Conservation (phyloP, 108 stramenopile species). For the Fragilariopsis cylindrus region DNA sequence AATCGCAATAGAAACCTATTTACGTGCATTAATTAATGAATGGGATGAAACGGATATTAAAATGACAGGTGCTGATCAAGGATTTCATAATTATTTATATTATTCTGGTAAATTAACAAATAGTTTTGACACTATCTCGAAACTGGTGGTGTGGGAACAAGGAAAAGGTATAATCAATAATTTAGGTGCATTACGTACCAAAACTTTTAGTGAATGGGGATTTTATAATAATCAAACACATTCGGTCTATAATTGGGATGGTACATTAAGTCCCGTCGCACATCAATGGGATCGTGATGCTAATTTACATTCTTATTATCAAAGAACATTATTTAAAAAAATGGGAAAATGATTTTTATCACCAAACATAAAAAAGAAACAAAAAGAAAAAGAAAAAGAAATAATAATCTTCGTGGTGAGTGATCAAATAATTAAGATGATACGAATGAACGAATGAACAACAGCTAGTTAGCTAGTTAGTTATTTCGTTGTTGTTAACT, state of each 20-base stretch:
- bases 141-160: conserved; percentile 74
- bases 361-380: not conserved
- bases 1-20: conserved; percentile 77
- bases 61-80: conserved; percentile 84
- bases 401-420: not conserved
- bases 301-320: conserved; percentile 35
- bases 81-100: conserved; percentile 84
- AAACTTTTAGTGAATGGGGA: conserved; percentile 74
- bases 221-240: conserved; percentile 53
- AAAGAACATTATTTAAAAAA: not conserved
- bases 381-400: not conserved
- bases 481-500: not conserved
- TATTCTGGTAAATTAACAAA: conserved; percentile 60
- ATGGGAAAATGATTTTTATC: conserved; percentile 6
- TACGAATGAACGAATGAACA: too few species aligned
- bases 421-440: too few species aligned
- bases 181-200: conserved; percentile 67
- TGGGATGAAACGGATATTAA: conserved; percentile 67
- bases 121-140: conserved; percentile 45
- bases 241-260: conserved; percentile 80
- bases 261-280: conserved; percentile 67
- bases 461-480: too few species aligned
- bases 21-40: conserved; percentile 80
- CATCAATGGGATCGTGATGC: conserved; percentile 89
- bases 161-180: conserved; percentile 86